A percentile compares a stretch with the other conserved stretches of the same genome.
These are phyloP conservation scores for Dothideomycetes sp. DNA, from an alignment of 2,329 filamentous ascomycete species.

Conservation along the genomic window DNA sequence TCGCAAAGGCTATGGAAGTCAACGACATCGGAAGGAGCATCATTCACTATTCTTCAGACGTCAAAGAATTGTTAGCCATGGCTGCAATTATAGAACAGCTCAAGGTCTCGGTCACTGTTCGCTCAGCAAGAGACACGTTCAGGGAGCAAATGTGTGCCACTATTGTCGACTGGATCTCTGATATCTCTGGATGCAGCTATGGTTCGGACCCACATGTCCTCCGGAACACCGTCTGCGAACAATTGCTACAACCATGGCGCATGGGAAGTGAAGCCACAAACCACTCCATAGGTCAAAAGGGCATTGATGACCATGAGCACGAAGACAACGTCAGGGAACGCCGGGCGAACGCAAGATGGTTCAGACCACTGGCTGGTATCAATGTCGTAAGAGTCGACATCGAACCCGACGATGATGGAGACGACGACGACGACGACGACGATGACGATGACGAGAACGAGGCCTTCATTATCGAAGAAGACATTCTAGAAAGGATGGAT, in stretches of 20 bases:
- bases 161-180: slow-evolving; percentile 89
- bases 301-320: slow-evolving; percentile 70
- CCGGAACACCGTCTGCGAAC: slow-evolving; percentile 75
- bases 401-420: slow-evolving; percentile 37
- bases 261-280: slow-evolving; percentile 77
- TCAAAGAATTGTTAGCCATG: slow-evolving; percentile 63
- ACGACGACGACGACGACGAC: slow-evolving; percentile 31
- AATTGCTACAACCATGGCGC: slow-evolving; percentile 79
- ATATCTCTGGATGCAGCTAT: slow-evolving; percentile 82
- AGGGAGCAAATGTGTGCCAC: slow-evolving; percentile 98
- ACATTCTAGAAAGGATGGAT: slow-evolving; percentile 15
- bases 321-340: slow-evolving; percentile 38
- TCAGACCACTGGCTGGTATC: slow-evolving; percentile 17
- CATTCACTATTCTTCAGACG: slow-evolving; percentile 62
- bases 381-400: slow-evolving; percentile 18
- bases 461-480: slow-evolving; percentile 19
- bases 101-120: slow-evolving; percentile 88
- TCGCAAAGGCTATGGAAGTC: slow-evolving; percentile 72
- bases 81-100: slow-evolving; percentile 87
- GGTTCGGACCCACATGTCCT: slow-evolving; percentile 70
- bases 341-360: slow-evolving; percentile 28
- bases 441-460: slow-evolving; percentile 32
- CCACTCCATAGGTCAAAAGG: slow-evolving; percentile 62
- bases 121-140: slow-evolving; percentile 89
- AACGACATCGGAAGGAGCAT: slow-evolving; percentile 82